Conservation (phyloP, 768 basidiomycete species). For the Mycena rebaudengoi region DNA sequence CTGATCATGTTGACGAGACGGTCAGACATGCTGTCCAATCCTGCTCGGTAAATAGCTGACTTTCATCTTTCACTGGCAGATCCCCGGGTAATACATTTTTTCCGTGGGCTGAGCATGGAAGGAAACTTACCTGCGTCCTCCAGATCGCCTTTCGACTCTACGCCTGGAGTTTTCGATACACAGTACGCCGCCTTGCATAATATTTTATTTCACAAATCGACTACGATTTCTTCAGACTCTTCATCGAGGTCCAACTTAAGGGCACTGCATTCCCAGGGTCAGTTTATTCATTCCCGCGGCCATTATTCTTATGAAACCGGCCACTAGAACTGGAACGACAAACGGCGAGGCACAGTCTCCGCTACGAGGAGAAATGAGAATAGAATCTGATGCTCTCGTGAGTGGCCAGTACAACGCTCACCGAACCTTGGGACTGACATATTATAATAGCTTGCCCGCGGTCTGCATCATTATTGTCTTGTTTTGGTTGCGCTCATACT, state of each 20-base stretch:
- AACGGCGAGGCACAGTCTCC: constrained; percentile 29
- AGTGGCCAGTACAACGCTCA: neutral
- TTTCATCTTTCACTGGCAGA: constrained; percentile 17
- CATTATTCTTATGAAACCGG: constrained; percentile 23
- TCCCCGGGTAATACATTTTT: constrained; percentile 17
- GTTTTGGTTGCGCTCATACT: constrained; percentile 32
- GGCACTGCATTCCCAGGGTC: constrained; percentile 36
- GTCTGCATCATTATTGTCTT: constrained; percentile 16
- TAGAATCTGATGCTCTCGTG: constrained; percentile 26
- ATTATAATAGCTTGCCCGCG: constrained; percentile 27
- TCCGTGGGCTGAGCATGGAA: too few relatives aligned
- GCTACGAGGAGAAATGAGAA: constrained; percentile 27
- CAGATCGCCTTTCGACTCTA: constrained; percentile 56
- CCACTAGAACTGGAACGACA: constrained; percentile 30
- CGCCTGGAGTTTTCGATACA: constrained; percentile 51
- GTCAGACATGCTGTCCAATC: too few relatives aligned
- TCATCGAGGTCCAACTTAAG: constrained; percentile 42
- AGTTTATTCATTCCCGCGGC: neutral
- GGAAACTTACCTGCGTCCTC: too few relatives aligned
- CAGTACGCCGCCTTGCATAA: constrained; percentile 38
- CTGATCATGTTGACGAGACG: constrained; percentile 43
- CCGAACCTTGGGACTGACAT: neutral
- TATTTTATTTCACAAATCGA: neutral
- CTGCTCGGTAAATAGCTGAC: too few relatives aligned
- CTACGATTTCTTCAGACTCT: constrained; percentile 18